Conservation (phyloP, 1,284 basidiomycete genomes). For the Ceratorhiza oryzae-sativae region DNA sequence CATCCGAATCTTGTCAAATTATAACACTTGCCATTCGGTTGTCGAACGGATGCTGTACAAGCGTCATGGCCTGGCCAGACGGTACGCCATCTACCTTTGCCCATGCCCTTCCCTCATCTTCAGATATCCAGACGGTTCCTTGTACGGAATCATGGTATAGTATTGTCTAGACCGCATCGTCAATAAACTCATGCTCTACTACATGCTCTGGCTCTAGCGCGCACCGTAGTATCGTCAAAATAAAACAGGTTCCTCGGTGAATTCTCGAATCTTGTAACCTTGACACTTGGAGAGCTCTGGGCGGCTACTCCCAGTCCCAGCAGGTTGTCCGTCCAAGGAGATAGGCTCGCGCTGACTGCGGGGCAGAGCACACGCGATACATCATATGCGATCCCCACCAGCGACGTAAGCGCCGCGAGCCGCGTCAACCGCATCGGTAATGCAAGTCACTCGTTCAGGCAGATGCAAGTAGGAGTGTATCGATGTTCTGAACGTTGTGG, state of each 20-base stretch:
- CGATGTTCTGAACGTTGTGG: not conserved
- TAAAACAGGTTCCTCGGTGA: slow-evolving; percentile 87
- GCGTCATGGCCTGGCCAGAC: slow-evolving; percentile 67
- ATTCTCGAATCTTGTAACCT: slow-evolving; percentile 60
- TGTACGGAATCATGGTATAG: slow-evolving; percentile 82
- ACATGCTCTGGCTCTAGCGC: not conserved
- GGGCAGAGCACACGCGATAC: not conserved
- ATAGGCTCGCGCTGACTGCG: not conserved
- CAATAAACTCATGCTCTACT: not conserved
- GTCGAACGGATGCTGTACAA: slow-evolving; percentile 89
- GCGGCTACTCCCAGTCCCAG: slow-evolving; percentile 13
- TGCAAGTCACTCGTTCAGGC: not conserved
- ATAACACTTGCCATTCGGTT: slow-evolving; percentile 67
- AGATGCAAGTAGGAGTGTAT: not conserved
- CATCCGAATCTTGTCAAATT: not conserved
- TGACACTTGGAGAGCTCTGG: slow-evolving; percentile 50
- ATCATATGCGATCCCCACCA: slow-evolving; percentile 16
- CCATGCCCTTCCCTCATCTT: slow-evolving; percentile 93
- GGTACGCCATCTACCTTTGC: slow-evolving; percentile 66
- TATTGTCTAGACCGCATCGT: slow-evolving; percentile 62
- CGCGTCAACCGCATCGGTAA: slow-evolving; percentile 23
- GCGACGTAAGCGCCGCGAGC: slow-evolving; percentile 8
- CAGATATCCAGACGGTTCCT: slow-evolving; percentile 77
- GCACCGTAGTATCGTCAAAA: slow-evolving; percentile 88
- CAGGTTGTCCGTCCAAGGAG: not conserved